phyloP scores from a whole-genome alignment of 2,329 filamentous ascomycete genomes.

The Cladobotryum protrusum region DNA sequence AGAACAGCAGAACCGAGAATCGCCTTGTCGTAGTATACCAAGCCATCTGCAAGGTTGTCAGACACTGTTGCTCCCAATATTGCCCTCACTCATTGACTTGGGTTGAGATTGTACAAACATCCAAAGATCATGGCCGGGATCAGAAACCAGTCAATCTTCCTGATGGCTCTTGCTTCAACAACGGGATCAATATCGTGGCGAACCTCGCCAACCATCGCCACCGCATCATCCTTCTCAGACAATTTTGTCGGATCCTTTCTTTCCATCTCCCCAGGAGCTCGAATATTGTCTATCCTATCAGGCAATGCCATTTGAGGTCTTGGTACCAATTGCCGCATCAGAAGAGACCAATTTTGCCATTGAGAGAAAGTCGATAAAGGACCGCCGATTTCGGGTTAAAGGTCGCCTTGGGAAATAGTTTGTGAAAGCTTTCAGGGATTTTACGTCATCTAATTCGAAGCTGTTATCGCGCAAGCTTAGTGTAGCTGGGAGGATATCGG shows the following conservation, averaged over 20 bases:
- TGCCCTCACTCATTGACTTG: background rate
- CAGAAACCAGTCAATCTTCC: constrained; percentile 61
- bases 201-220: constrained; percentile 54
- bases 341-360: too few relatives aligned
- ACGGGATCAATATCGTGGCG: constrained; percentile 47
- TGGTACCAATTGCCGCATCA: background rate
- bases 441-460: background rate
- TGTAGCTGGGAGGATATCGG: background rate
- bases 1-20: constrained; percentile 67
- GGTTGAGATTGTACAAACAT: constrained; percentile 23
- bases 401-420: background rate
- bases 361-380: background rate
- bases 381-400: background rate
- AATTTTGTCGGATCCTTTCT: too few relatives aligned
- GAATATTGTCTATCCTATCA: too few relatives aligned
- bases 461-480: background rate
- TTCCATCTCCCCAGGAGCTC: too few relatives aligned
- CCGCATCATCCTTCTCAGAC: constrained; percentile 25
- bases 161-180: constrained; percentile 49
- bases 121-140: constrained; percentile 61
- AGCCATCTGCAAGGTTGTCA: constrained; percentile 33
- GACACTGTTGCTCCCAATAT: background rate
- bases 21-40: constrained; percentile 50
- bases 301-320: background rate
- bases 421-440: background rate